phyloP scores from a whole-genome alignment of 192 early-diverging fungal species.

The Coemansia sp. region DNA sequence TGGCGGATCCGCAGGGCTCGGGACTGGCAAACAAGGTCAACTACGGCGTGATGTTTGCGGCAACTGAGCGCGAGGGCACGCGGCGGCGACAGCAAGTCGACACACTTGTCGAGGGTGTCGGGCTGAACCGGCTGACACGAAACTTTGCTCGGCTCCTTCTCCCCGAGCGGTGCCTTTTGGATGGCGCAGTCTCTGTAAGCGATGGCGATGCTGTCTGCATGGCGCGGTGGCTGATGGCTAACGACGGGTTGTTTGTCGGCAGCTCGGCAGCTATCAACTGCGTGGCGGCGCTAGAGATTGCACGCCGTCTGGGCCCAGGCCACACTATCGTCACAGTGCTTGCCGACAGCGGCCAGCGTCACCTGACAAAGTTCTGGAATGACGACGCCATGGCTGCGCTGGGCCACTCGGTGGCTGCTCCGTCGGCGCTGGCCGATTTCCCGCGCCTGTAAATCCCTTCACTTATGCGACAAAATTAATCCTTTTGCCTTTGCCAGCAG shows the following conservation, averaged over 20 bases:
- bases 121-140: constrained; percentile 88
- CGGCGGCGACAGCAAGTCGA: constrained; percentile 95
- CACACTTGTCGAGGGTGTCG: constrained; percentile 94
- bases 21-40: constrained; percentile 90
- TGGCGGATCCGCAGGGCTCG: constrained; percentile 92
- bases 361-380: constrained; percentile 94
- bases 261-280: constrained; percentile 90
- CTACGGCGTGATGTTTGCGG: constrained; percentile 87
- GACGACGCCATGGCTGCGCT: constrained; percentile 30
- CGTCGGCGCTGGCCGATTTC: constrained; percentile 25
- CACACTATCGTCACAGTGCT: constrained; percentile 90
- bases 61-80: constrained; percentile 84
- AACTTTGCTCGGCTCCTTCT: constrained; percentile 70
- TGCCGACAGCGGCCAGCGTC: constrained; percentile 87
- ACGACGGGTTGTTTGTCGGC: constrained; percentile 79
- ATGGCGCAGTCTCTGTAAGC: constrained; percentile 80
- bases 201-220: constrained; percentile 90
- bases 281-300: constrained; percentile 81
- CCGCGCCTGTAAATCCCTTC: neutral
- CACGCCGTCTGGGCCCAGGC: constrained; percentile 78
- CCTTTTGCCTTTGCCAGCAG: neutral
- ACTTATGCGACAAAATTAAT: too few species aligned
- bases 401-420: constrained; percentile 12
- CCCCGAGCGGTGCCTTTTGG: constrained; percentile 53
- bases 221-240: constrained; percentile 75